Evolutionary conservation across 2,329 filamentous ascomycete species (phyloP), one percentile per base, ranked within the genome.

Genomic region (Trichoderma sp.): DNA sequence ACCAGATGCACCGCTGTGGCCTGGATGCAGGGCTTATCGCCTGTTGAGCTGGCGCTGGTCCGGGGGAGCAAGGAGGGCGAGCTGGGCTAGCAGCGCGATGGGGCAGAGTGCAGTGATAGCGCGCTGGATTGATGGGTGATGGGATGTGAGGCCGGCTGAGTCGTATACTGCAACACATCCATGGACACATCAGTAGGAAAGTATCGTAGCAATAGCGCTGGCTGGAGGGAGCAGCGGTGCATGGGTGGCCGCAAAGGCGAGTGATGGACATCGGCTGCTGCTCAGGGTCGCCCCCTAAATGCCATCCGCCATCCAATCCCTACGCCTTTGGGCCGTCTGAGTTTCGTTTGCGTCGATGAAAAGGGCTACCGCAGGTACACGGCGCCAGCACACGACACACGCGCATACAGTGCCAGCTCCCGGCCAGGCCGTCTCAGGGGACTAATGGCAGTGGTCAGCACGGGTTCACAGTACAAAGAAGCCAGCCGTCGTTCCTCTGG

Each of bases 11-110:
- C 56, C 66, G 52, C 47, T 62, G 49, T 43, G 57, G 66, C 58
- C 66, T 62, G 49, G 57, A 53, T 63, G 66, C 66, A 68, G 66
- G 66, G 66, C 64, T 67, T 59, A 58, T 67, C 64, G 64, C 52
- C 64, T 59, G 64, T 67, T 58, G 53, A 58, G 64, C 55, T 67
- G 64, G 59, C 58, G 29, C 19, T 61, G 16, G 58, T 62, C 59
- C 59, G 59, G 63, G 63, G 63, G 62, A 65, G 52, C 52, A 57
- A 57, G 52, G 52, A 65, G 62, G 62, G 14, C 21, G 43, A 16
- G 35, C 55, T 58, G 55, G 29, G 31, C 62, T 24, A 55, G 24
- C 62, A 61, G 35, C 27, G 14, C 29, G 55, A 56, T 31, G 37
- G 55, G 31, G 31, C 49, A 37, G 35, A 40, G 40, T 19, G 40